Evolutionary conservation across 2,329 filamentous ascomycete species (phyloP).

Genomic region (Penicillium psychrosexuale): DNA sequence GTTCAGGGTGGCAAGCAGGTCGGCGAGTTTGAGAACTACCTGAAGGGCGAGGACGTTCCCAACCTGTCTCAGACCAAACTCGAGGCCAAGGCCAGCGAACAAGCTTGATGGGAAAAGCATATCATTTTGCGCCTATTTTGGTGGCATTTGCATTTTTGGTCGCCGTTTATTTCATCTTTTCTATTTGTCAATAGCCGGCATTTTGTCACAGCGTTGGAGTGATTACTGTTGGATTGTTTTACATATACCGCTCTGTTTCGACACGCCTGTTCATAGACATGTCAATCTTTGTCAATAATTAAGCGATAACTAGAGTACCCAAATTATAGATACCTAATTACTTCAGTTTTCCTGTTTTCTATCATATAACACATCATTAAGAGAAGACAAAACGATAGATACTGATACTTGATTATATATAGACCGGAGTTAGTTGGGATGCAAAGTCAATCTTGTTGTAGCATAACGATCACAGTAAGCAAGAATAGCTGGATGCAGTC

Average conservation of each 20-base stretch:
- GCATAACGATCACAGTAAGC: not conserved
- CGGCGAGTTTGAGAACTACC: constrained; percentile 82
- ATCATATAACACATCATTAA: not conserved
- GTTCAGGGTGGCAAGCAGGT: constrained; percentile 72
- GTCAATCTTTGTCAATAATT: constrained; percentile 4
- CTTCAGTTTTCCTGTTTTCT: not conserved
- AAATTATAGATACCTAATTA: not conserved
- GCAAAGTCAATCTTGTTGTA: not conserved
- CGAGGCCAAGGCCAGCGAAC: constrained; percentile 9
- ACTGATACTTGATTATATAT: too few relatives aligned
- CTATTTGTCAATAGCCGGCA: not conserved
- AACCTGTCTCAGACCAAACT: constrained; percentile 34
- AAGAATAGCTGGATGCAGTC: not conserved
- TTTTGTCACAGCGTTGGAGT: not conserved
- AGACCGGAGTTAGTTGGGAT: not conserved
- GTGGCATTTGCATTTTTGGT: not conserved
- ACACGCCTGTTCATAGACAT: constrained; percentile 9
- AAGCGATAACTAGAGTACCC: constrained; percentile 7
- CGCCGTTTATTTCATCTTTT: not conserved
- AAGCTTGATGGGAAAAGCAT: not conserved
- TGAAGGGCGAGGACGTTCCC: constrained; percentile 64
- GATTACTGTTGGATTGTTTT: not conserved
- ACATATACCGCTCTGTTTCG: constrained; percentile 1
- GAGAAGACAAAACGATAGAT: not conserved
- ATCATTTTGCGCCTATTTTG: not conserved